Conservation (phyloP, 495 filamentous ascomycete species). For the Penicillium goetzii region DNA sequence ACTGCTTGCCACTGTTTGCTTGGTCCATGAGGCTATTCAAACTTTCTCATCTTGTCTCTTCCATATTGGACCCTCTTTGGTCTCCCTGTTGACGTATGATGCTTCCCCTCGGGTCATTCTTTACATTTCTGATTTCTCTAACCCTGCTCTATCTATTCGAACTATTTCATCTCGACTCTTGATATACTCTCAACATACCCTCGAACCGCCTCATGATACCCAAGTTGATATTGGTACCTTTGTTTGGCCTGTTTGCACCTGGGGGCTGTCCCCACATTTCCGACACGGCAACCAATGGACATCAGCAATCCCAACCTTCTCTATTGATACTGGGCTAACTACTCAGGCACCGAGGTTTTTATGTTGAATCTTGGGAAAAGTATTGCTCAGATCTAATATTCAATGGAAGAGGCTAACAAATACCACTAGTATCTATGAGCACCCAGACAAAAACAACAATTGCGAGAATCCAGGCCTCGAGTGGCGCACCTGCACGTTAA, state of each 20-base stretch:
- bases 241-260: slow-evolving; percentile 1
- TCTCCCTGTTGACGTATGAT: too few species aligned
- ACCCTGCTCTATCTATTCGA: too few species aligned
- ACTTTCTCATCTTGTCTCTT: background rate
- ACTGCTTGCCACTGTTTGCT: background rate
- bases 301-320: background rate
- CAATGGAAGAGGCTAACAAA: background rate
- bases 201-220: background rate
- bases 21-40: background rate
- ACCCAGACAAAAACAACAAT: background rate
- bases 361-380: background rate
- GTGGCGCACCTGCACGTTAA: background rate
- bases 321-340: background rate
- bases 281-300: background rate
- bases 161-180: too few species aligned
- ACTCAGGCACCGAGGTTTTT: background rate
- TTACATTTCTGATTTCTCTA: too few species aligned
- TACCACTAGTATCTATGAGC: background rate
- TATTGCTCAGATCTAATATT: background rate
- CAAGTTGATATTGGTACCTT: background rate
- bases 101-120: background rate
- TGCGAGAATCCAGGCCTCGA: background rate
- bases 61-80: background rate
- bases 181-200: background rate
- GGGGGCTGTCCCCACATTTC: background rate